Conservation (phyloP, 208 protist genomes). For the Wallacemonas sp. region DNA sequence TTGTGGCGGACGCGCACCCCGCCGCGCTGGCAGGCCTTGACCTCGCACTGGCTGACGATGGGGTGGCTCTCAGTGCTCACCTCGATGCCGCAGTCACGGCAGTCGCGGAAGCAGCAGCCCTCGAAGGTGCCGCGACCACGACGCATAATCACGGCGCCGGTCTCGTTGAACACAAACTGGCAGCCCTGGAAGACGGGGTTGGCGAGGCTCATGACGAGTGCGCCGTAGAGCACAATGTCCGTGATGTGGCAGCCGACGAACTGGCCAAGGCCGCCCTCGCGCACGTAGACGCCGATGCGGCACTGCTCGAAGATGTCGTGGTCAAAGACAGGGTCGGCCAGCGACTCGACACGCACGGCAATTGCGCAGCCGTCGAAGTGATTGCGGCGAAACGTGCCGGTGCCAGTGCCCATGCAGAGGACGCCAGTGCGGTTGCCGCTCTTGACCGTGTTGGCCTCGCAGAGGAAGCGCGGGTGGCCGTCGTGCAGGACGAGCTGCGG, state of each 20-base stretch:
- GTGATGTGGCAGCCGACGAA: conserved; percentile 35
- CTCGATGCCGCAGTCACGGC: conserved; percentile 23
- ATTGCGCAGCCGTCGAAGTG: conserved; percentile 33
- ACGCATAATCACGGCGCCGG: conserved; percentile 24
- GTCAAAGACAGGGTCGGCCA: conserved; percentile 29
- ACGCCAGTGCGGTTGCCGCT: conserved; percentile 33
- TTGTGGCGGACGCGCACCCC: conserved; percentile 25
- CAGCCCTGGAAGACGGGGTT: conserved; percentile 26
- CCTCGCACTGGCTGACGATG: conserved; percentile 17
- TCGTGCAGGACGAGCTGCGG: conserved; percentile 35
- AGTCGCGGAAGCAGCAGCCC: conserved; percentile 26
- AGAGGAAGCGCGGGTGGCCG: conserved; percentile 21
- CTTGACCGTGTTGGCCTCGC: conserved; percentile 22
- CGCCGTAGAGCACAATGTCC: conserved; percentile 19
- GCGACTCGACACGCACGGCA: conserved; percentile 28
- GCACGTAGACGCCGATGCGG: conserved; percentile 29
- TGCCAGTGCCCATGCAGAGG: conserved; percentile 28
- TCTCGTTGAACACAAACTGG: conserved; percentile 20
- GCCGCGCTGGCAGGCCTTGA: conserved; percentile 20
- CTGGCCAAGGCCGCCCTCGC: conserved; percentile 16
- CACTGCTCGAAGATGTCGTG: conserved; percentile 33
- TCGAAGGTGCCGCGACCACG: conserved; percentile 37
- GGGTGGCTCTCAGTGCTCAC: conserved; percentile 31
- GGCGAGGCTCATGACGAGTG: conserved; percentile 23
- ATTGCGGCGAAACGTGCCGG: conserved; percentile 28